Base-by-base conservation (phyloP, 2,329 filamentous ascomycete genomes). In the Leptographium radiaticola region DNA sequence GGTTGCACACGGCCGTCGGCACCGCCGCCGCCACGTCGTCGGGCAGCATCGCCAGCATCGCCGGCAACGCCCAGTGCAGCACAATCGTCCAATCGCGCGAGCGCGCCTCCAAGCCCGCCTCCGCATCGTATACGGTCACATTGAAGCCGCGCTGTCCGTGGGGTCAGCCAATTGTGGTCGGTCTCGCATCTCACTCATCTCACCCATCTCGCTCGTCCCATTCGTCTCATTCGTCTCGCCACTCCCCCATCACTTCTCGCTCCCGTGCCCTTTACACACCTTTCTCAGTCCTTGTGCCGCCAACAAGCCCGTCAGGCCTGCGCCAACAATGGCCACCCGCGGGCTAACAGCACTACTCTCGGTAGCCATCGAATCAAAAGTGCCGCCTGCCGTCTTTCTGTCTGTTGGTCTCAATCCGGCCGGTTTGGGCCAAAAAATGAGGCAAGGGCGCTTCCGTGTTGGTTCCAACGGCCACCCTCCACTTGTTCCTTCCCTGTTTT, bases 41-140 rank as follows among this genome's bases (percentile, higher is more conserved):
- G 2, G 69, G 67, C 2, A 71, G 60, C 48, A 71, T 58, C 46
- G 65, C 58, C 44, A 53, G 57, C 49, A 72, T 63, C 7, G 62
- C 59, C 1, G 66, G 63, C 59, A 70, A 63, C 13, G 65, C 68
- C 70, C 70, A 72, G 56, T 70, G 68, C 25, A 71, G 57, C 12
- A 68, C 61, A 36, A 71, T 68, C n/a, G 65, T 66, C 68, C 68
- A 70, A 60, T 70, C 68, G 52, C 68, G 66, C 3, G 55, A 49
- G 10, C 67, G 64, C 25, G 61, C 60, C 10, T 63, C 58, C 53
- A 67, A 46, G 51, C 60, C 57, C 2, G 53, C 50, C 38, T 69
- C 68, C 16, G 54, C 49, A 25, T 70, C 68, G 50, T 64, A 68
- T 2, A 70, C 55, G 36, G 59, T 52, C 7, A 65, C 66, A 6